Evolutionary conservation across 306 rosid species (phyloP), one percentile per base, ranked within the genome.

Genomic region (Elaeagnus macrophylla): DNA sequence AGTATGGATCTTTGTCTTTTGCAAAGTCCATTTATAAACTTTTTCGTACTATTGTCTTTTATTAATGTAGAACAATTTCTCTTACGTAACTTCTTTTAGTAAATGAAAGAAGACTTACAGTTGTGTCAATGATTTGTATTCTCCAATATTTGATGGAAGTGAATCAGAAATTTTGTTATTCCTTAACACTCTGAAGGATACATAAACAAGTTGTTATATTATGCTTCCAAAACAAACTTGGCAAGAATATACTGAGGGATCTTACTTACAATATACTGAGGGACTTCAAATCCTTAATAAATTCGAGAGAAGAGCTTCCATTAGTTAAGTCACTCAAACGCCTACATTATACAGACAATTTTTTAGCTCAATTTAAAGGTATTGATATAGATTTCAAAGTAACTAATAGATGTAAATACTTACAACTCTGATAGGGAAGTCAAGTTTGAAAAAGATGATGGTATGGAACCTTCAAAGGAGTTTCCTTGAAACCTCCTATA

Each of bases 401-500:
- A 53, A 65, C n/a, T 2, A 54, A 51, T 54, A 9, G 60, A 70
- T 20, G 8, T 35, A 44, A 65, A 11, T 18, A 79, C 95, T 83
- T 70, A 89, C 97, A 86, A 42, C 43, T 83, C 81, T 39, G 57
- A 39, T 41, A 89, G 50, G 65, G 88, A 77, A 58, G 82, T 81
- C 79, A 89, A 72, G 67, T 74, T 83, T 48, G 83, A 80, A 62
- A 89, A 72, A 10, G 90, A 61, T 0, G 74, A 54, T 37, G 97
- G 94, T 73, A 85, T 77, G 17, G 82, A 72, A 45, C 94, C 84
- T 65, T 70, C 63, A 18, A 89, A 85, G 57, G 87, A 75, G 77
- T 89, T 89, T 12, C 97, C 97, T 64, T 89, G 80, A 70, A 89
- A 55, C 72, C 83, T 81, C 94, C 97, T 89, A 35, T 18, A 17